Evolutionary conservation across 2,329 filamentous ascomycete genomes (phyloP).

Genomic region (Cryphonectria nitschkei): DNA sequence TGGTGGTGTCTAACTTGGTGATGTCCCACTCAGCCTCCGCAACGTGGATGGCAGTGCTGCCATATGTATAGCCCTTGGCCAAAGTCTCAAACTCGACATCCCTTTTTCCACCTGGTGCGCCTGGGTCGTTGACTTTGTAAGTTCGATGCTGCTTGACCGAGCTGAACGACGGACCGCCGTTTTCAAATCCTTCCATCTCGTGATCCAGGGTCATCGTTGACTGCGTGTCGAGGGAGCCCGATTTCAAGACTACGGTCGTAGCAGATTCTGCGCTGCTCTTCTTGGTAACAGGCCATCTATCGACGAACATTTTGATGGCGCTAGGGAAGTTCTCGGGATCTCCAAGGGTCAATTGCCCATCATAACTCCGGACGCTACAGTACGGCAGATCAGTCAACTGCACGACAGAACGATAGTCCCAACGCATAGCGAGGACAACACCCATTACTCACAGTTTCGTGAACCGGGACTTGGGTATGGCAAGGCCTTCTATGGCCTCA

Average conservation of each 20-base stretch:
- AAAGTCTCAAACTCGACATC: conserved; percentile 83
- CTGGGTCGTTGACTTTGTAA: conserved; percentile 79
- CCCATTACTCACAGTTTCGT: conserved; percentile 56
- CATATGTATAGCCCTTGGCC: conserved; percentile 94
- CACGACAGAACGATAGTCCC: neutral
- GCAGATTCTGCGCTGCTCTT: conserved; percentile 74
- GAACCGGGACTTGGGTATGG: conserved; percentile 75
- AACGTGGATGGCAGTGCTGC: conserved; percentile 88
- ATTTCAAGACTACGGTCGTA: conserved; percentile 71
- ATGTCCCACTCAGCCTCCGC: conserved; percentile 84
- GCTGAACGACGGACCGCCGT: conserved; percentile 54
- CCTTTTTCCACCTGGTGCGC: conserved; percentile 75
- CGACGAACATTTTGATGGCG: conserved; percentile 81
- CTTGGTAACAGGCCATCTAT: conserved; percentile 88
- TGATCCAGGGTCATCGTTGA: conserved; percentile 53
- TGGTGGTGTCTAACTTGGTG: conserved; percentile 80
- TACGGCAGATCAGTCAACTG: neutral
- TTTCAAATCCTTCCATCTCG: conserved; percentile 53
- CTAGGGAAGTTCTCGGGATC: conserved; percentile 73
- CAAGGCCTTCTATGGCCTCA: conserved; percentile 80
- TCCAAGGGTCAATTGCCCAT: conserved; percentile 79
- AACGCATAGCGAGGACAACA: neutral
- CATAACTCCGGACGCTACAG: conserved; percentile 68
- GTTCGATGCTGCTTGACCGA: conserved; percentile 76
- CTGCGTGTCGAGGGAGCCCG: conserved; percentile 53